These are phyloP conservation scores for Ganoderma resinaceum DNA, from an alignment of 1,284 basidiomycete species.

Conservation along the genomic window DNA sequence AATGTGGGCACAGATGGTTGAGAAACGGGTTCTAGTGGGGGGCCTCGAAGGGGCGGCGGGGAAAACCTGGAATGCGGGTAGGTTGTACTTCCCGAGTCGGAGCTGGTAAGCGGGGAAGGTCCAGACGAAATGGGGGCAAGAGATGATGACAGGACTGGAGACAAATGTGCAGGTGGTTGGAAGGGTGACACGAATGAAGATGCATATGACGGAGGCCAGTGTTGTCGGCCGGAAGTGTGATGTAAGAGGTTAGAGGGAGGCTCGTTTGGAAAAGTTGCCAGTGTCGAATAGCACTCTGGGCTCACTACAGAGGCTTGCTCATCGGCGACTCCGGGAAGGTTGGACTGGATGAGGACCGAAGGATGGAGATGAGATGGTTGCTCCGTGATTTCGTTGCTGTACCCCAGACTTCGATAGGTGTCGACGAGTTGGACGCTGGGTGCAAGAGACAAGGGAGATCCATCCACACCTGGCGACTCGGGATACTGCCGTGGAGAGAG, in stretches of 20 bases:
- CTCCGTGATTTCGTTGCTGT: not conserved
- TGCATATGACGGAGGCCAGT: not conserved
- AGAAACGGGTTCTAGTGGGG: not conserved
- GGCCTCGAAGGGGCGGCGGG: too few species aligned
- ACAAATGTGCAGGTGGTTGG: too few species aligned
- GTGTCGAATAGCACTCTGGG: not conserved
- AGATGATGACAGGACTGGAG: not conserved
- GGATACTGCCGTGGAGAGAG: too few species aligned
- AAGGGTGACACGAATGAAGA: not conserved
- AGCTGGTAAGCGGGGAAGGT: not conserved
- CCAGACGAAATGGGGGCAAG: not conserved
- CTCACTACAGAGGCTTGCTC: not conserved
- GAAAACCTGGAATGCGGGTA: too few species aligned
- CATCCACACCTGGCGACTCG: not conserved
- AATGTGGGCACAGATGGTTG: too few species aligned
- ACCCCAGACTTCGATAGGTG: not conserved
- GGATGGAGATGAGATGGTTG: not conserved
- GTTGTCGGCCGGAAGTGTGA: not conserved
- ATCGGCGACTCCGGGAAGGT: not conserved
- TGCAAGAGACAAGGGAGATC: not conserved
- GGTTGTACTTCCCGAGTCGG: too few species aligned
- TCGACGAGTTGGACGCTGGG: not conserved
- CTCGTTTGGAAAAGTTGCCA: not conserved
- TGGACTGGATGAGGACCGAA: not conserved
- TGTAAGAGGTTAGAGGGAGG: not conserved